phyloP scores from a whole-genome alignment of 1,284 basidiomycete genomes.

The Ceratobasidium sp. region DNA sequence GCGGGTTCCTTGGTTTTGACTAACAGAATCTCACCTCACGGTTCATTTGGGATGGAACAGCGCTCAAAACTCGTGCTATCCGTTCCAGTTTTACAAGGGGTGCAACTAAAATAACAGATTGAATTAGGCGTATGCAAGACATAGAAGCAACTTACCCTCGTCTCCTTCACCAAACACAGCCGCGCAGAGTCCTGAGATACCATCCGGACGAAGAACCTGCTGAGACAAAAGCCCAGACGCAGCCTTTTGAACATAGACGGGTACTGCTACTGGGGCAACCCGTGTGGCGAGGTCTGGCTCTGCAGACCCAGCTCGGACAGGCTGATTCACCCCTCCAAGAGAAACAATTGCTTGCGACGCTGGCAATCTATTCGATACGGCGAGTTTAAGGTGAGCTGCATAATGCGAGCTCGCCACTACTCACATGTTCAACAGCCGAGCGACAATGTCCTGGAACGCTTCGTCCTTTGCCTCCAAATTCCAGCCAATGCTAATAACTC shows the following conservation, averaged over 20 bases:
- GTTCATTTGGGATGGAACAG: conserved; percentile 68
- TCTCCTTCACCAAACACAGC: conserved; percentile 76
- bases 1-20: background rate
- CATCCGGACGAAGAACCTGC: conserved; percentile 75
- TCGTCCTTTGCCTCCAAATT: conserved; percentile 67
- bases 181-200: conserved; percentile 73
- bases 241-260: conserved; percentile 67
- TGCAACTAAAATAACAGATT: conserved; percentile 51
- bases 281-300: background rate
- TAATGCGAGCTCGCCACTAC: conserved; percentile 53
- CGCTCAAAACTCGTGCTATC: conserved; percentile 68
- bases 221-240: conserved; percentile 73
- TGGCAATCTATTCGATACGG: conserved; percentile 64
- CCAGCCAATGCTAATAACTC: conserved; percentile 76
- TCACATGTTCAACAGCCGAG: conserved; percentile 72
- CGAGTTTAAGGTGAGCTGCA: background rate
- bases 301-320: conserved; percentile 56
- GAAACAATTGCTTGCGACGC: conserved; percentile 75
- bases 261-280: conserved; percentile 56
- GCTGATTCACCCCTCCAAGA: conserved; percentile 60
- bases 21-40: conserved; percentile 62
- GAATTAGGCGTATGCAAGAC: background rate
- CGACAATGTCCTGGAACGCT: conserved; percentile 63
- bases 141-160: conserved; percentile 53
- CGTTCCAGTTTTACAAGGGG: conserved; percentile 77